Conservation (phyloP, 371 early-diverging fungal genomes). For the Lichtheimia hyalospora region DNA sequence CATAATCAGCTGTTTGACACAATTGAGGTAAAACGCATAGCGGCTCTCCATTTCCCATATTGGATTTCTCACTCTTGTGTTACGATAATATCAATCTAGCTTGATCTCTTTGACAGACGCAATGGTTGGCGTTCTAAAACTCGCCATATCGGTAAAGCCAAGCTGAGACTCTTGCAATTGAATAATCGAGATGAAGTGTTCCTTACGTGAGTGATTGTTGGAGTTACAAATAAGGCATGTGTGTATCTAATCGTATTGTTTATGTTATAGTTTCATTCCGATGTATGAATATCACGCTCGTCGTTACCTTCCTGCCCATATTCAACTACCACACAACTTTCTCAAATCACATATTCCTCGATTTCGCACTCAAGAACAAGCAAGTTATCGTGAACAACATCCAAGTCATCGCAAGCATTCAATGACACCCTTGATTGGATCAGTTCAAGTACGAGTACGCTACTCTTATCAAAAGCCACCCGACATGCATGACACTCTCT, state of each 20-base stretch:
- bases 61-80: neutral
- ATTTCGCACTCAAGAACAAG: constrained; percentile 23
- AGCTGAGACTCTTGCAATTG: constrained; percentile 36
- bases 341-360: constrained; percentile 45
- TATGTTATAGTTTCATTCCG: constrained; percentile 40
- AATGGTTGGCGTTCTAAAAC: constrained; percentile 37
- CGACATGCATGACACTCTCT: constrained; percentile 13
- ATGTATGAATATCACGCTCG: constrained; percentile 51
- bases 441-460: constrained; percentile 45
- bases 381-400: constrained; percentile 22
- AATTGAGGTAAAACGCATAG: constrained; percentile 43
- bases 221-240: too few relatives aligned
- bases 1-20: constrained; percentile 78
- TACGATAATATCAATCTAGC: constrained; percentile 17
- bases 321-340: constrained; percentile 47
- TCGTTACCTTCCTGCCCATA: constrained; percentile 44
- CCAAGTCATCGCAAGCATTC: constrained; percentile 46
- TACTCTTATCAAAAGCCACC: constrained; percentile 41
- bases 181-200: constrained; percentile 41
- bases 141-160: constrained; percentile 45
- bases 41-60: neutral
- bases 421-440: constrained; percentile 46
- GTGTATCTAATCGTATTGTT: neutral
- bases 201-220: constrained; percentile 38
- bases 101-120: constrained; percentile 44